Base-by-base conservation (phyloP, 2,329 filamentous ascomycete genomes). In the Monosporascus ibericus region DNA sequence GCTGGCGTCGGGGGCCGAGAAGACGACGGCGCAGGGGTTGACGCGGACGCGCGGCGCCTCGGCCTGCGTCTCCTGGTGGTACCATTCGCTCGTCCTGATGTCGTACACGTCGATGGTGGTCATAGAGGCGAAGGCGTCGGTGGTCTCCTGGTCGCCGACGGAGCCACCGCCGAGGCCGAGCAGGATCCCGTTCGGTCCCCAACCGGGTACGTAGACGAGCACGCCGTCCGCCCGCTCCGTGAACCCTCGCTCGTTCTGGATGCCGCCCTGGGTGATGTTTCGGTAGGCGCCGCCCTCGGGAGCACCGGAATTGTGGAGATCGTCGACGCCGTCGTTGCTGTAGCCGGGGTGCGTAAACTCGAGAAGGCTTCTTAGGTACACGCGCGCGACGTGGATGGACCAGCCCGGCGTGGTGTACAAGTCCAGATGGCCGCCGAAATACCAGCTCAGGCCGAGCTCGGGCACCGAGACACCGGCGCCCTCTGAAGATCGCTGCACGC, bases 351-450 rank as follows among this genome's bases (percentile, higher is more conserved):
- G 87, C 0, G 87, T 90, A 61, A 86, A 92, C 63, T 92, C 87
- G 15, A 90, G 72, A 30, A 92, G 71, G 46, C 84, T 88, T 69
- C 85, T 89, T 44, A 92, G 70, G 64, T 91, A 92, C 1, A 90
- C 73, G 5, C 87, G 75, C 0, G 74, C 69, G 22, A 82, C 75
- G 50, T 81, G 76, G 48, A 80, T 78, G n/a, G 83, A 84, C 88
- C 88, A 91, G 14, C 83, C 86, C 1, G 66, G 69, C 0, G 76
- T 84, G 5, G 78, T 81, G 11, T 70, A 71, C 63, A 69, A 65
- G 65, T 92, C 87, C 6, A 88, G 71, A 67, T 91, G 88, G 0
- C 88, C 88, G 25, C 87, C 88, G 68, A 92, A 92, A 66, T 90
- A 92, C 75, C 84, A 92, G 34, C 85, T 88, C 47, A 86, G 70